Evolutionary conservation across 306 rosid species (phyloP).

Genomic region (Albizia julibrissin): DNA sequence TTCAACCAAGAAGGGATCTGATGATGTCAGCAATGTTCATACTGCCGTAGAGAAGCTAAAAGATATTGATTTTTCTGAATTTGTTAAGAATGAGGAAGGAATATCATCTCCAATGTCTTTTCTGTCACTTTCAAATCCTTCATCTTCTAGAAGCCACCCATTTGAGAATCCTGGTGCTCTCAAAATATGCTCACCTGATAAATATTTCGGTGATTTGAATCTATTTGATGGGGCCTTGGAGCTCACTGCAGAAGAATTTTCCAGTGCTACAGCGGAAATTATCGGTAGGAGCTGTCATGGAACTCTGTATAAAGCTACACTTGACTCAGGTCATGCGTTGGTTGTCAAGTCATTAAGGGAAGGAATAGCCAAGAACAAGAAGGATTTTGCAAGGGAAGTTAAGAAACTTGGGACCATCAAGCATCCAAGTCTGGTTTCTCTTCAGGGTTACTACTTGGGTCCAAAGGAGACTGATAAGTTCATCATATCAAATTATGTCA

Average conservation of each 20-base stretch:
- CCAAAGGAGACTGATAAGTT: slow-evolving; percentile 74
- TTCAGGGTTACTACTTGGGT: slow-evolving; percentile 76
- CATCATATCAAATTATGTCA: slow-evolving; percentile 62
- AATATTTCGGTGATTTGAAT: slow-evolving; percentile 63
- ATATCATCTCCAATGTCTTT: slow-evolving; percentile 55
- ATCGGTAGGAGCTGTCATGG: slow-evolving; percentile 84
- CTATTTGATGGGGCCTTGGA: slow-evolving; percentile 64
- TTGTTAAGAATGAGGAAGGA: slow-evolving; percentile 46
- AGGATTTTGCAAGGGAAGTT: slow-evolving; percentile 74
- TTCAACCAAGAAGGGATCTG: slow-evolving; percentile 29
- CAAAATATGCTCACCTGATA: slow-evolving; percentile 58
- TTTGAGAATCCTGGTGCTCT: slow-evolving; percentile 48
- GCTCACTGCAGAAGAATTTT: slow-evolving; percentile 77
- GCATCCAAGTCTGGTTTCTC: slow-evolving; percentile 70
- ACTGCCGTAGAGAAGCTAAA: slow-evolving; percentile 38
- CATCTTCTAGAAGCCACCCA: slow-evolving; percentile 56
- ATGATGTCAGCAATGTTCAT: slow-evolving; percentile 20
- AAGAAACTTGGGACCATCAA: slow-evolving; percentile 78
- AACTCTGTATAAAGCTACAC: slow-evolving; percentile 71
- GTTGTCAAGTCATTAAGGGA: slow-evolving; percentile 78
- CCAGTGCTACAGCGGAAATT: slow-evolving; percentile 72
- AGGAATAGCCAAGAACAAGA: slow-evolving; percentile 78
- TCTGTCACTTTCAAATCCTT: slow-evolving; percentile 59
- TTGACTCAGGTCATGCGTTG: slow-evolving; percentile 62
- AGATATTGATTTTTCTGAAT: slow-evolving; percentile 38